A percentile compares a stretch with the other conserved stretches of the same genome.
phyloP scores from a whole-genome alignment of 805 yeast species.

The Saccharomycopsis lassenensis region DNA sequence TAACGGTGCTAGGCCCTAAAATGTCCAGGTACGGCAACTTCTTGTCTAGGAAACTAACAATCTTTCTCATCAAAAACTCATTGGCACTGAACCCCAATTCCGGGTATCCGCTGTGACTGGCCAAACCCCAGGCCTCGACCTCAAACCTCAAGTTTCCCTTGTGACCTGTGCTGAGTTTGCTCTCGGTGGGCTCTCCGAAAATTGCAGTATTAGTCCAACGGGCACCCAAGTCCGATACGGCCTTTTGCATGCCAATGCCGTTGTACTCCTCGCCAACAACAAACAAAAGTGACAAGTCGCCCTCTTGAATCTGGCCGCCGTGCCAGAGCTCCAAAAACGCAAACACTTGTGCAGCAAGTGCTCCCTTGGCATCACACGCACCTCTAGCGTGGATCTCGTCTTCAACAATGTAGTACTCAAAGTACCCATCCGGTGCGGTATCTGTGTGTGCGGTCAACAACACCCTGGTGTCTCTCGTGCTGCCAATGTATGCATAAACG shows the following conservation, averaged over 20 bases:
- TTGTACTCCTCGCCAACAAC: constrained; percentile 63
- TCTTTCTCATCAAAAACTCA: constrained; percentile 39
- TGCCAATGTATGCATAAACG: constrained; percentile 9
- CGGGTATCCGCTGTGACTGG: constrained; percentile 63
- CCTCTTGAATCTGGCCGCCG: constrained; percentile 31
- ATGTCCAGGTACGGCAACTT: constrained; percentile 40
- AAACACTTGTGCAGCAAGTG: constrained; percentile 51
- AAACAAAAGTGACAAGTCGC: constrained; percentile 46
- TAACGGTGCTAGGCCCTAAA: constrained; percentile 53
- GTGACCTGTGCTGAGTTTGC: constrained; percentile 60
- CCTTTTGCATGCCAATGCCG: constrained; percentile 52
- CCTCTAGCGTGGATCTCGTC: constrained; percentile 54
- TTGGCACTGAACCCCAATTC: constrained; percentile 55
- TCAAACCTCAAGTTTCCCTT: constrained; percentile 43
- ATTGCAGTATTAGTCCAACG: constrained; percentile 50
- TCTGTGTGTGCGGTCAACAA: constrained; percentile 40
- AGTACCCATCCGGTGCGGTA: constrained; percentile 31
- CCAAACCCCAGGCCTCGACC: constrained; percentile 37
- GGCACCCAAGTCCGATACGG: constrained; percentile 27
- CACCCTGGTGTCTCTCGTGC: constrained; percentile 28
- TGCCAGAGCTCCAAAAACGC: constrained; percentile 39
- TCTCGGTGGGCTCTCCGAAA: constrained; percentile 69
- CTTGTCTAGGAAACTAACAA: constrained; percentile 33
- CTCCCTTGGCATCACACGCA: constrained; percentile 55
- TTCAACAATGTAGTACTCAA: constrained; percentile 25